Percentiles rank a stretch among this genome's conserved stretches.
Evolutionary conservation across 2,329 filamentous ascomycete genomes (phyloP).

Genomic region (Penicillium brasilianum): DNA sequence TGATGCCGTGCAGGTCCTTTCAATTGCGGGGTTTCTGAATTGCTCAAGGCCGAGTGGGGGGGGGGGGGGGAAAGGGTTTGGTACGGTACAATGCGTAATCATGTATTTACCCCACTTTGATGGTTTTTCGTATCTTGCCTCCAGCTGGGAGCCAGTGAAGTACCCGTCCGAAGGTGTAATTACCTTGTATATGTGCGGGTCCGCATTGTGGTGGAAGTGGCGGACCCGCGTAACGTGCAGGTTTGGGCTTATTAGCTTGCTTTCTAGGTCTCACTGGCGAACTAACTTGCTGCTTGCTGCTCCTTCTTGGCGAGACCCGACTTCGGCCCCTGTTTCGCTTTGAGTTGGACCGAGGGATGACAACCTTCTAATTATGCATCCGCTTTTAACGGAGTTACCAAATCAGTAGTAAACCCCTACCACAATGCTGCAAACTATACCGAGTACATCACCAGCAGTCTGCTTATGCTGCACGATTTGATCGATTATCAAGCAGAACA

Average conservation of each 20-base stretch:
- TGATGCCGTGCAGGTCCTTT: too few species aligned
- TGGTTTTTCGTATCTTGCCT: too few species aligned
- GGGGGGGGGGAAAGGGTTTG: too few species aligned
- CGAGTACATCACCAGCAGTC: background rate
- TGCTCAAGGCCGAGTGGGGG: background rate
- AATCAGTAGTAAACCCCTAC: too few species aligned
- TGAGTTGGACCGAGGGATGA: slow-evolving; percentile 7
- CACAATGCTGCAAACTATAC: background rate
- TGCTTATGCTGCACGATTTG: background rate
- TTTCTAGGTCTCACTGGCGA: too few species aligned
- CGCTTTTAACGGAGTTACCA: background rate
- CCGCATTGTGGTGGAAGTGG: background rate
- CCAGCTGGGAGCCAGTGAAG: too few species aligned
- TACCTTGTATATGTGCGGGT: background rate
- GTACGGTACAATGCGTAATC: background rate
- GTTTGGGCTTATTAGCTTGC: background rate
- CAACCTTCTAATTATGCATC: background rate
- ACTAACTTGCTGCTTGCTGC: background rate
- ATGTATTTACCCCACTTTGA: slow-evolving; percentile 1
- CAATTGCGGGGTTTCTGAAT: background rate
- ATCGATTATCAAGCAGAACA: background rate
- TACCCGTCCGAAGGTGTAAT: background rate
- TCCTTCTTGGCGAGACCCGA: background rate
- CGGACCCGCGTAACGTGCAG: background rate
- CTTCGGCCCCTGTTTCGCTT: background rate